Conservation (phyloP, 23 red algal species). For the Cyanidium caldarium region DNA sequence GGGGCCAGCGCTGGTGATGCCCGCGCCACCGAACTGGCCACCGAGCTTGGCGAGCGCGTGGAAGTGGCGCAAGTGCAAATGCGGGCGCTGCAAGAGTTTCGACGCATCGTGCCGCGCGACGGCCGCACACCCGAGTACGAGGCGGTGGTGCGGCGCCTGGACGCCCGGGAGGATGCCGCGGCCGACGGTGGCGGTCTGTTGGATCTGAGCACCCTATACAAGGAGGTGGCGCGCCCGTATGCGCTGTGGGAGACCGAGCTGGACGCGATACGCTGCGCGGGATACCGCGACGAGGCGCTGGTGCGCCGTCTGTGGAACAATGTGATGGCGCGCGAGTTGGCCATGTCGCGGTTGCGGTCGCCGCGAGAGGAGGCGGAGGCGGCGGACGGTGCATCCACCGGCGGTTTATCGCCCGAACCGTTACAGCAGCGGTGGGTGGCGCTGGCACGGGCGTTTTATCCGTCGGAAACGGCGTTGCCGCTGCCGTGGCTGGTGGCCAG, state of each 20-base stretch:
- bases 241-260: conserved; percentile 51
- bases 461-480: conserved; percentile 26
- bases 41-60: conserved; percentile 50
- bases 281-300: conserved; percentile 38
- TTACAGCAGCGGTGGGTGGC: conserved; percentile 13
- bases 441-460: conserved; percentile 35
- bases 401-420: background rate
- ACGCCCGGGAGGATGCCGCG: background rate
- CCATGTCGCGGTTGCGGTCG: background rate
- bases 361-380: background rate
- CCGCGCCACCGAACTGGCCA: conserved; percentile 16
- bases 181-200: conserved; percentile 26
- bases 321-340: conserved; percentile 27
- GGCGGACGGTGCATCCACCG: background rate
- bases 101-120: background rate
- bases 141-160: conserved; percentile 14
- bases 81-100: conserved; percentile 47
- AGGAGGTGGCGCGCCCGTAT: conserved; percentile 37
- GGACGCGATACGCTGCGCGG: conserved; percentile 41
- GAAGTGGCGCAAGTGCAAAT: conserved; percentile 73
- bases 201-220: conserved; percentile 50
- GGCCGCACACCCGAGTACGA: background rate
- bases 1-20: conserved; percentile 35
- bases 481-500: conserved; percentile 26
- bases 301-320: conserved; percentile 37